Evolutionary conservation across 2,329 filamentous ascomycete genomes (phyloP).

Genomic region (Hypocreales sp.): DNA sequence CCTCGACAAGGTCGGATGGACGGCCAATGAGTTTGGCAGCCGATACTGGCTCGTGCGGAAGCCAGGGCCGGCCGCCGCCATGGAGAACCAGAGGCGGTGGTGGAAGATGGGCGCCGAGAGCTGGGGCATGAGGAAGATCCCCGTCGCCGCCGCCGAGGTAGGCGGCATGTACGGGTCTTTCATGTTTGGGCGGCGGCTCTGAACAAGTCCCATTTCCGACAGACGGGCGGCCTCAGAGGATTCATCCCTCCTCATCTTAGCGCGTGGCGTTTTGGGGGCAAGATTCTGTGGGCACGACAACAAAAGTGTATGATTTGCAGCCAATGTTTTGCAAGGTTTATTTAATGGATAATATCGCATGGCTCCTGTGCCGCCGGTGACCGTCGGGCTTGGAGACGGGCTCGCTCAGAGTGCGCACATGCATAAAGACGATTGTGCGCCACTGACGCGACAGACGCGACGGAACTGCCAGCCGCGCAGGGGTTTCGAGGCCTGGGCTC

Average conservation of each 20-base stretch:
- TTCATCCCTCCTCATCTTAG: neutral
- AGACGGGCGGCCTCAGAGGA: too few relatives aligned
- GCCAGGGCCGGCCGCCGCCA: conserved; percentile 17
- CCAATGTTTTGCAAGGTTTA: too few relatives aligned
- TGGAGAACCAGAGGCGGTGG: conserved; percentile 34
- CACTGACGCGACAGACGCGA: too few relatives aligned
- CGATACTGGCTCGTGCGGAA: conserved; percentile 52
- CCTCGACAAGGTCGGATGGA: conserved; percentile 52
- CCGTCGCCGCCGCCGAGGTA: conserved; percentile 80
- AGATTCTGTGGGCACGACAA: too few relatives aligned
- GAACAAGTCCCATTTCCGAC: conserved; percentile 9
- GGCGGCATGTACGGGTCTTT: conserved; percentile 80
- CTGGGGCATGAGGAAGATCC: conserved; percentile 83
- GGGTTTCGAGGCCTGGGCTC: too few relatives aligned
- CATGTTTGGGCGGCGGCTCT: conserved; percentile 47
- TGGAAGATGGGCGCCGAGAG: conserved; percentile 80
- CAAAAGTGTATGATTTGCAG: too few relatives aligned
- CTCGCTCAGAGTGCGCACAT: too few relatives aligned
- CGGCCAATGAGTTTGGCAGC: conserved; percentile 50
- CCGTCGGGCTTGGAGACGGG: too few relatives aligned
- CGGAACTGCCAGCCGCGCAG: too few relatives aligned
- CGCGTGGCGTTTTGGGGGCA: conserved; percentile 5
- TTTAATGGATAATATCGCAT: too few relatives aligned
- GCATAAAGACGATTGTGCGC: too few relatives aligned
- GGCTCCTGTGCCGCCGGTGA: too few relatives aligned